Base-by-base conservation (phyloP, 2,329 filamentous ascomycete species). In the Fusarium buharicum region DNA sequence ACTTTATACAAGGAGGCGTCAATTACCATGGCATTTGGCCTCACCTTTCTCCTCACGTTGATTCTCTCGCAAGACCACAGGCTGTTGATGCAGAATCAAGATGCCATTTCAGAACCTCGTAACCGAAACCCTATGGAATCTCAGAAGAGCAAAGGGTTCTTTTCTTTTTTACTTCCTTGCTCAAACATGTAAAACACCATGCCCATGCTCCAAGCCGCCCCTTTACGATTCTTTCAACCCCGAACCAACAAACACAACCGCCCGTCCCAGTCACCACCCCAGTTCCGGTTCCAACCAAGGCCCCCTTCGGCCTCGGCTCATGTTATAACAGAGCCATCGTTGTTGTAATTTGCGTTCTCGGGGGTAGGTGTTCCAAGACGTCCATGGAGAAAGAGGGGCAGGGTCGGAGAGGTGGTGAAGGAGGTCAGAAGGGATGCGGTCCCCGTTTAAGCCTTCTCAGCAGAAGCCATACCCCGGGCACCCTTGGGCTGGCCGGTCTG, bases 401-500 rank as follows among this genome's bases (percentile, higher is more conserved):
- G 38, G 37, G 48, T 31, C 41, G 48, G 38, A 59, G 61, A 66
- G 48, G 51, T 56, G 61, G 58, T 50, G 50, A 54, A 44, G 44
- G 53, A 63, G 49, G 53, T 56, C 41, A 59, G 55, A 57, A 59
- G 67, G 65, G 44, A 54, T 58, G 47, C 50, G 28, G 59, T 57
- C 39, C 55, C 62, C 60, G 53, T 69, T 67, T 74, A 74, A 62
- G 73, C 70, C 70, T 75, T 75, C 70, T 77, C 69, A 72, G 75
- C 74, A 56, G 34, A 45, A 27, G 69, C 43, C 73, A 86, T 83
- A 75, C 90, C 91, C 72, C 89, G 89, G 73, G 93, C 84, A 77
- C 89, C 90, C 86, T 96, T 93, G 78, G 93, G 93, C 74, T 86
- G 81, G 78, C 95, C 95, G 73, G 83, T 87, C 85, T 91, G 94